Evolutionary conservation across 352 stramenopile species (phyloP).

Genomic region (Globisporangium sylvaticum): DNA sequence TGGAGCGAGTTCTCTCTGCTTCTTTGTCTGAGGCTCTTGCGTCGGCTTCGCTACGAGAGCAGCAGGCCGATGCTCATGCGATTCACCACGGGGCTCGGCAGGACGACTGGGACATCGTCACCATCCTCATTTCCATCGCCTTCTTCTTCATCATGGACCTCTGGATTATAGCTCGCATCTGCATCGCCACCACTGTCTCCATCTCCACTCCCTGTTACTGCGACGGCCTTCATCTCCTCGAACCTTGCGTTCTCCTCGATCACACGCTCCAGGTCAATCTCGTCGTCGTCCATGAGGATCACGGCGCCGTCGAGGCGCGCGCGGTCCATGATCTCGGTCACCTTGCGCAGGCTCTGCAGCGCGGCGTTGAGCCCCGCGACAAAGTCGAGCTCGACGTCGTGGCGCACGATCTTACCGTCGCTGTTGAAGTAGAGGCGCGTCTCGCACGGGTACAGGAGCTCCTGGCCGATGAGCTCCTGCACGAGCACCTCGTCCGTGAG

Average conservation of each 20-base stretch:
- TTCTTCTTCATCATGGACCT: background rate
- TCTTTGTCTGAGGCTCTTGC: too few relatives aligned
- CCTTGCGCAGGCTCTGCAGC: slow-evolving; percentile 18
- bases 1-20: background rate
- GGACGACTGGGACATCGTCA: background rate
- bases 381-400: slow-evolving; percentile 44
- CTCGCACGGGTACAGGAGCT: slow-evolving; percentile 34
- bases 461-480: slow-evolving; percentile 26
- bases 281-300: slow-evolving; percentile 13
- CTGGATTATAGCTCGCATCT: background rate
- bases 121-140: background rate
- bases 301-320: slow-evolving; percentile 15
- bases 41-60: slow-evolving; percentile 11
- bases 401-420: slow-evolving; percentile 32
- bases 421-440: slow-evolving; percentile 45
- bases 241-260: background rate
- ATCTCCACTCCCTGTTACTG: background rate
- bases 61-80: slow-evolving; percentile 22
- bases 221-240: background rate
- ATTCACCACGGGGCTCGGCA: background rate
- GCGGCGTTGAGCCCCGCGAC: slow-evolving; percentile 29
- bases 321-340: slow-evolving; percentile 17
- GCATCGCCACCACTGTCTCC: background rate
- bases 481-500: slow-evolving; percentile 37
- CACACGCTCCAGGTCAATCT: slow-evolving; percentile 7